Evolutionary conservation across 306 rosid species (phyloP).

Genomic region (Macrotyloma uniflorum): DNA sequence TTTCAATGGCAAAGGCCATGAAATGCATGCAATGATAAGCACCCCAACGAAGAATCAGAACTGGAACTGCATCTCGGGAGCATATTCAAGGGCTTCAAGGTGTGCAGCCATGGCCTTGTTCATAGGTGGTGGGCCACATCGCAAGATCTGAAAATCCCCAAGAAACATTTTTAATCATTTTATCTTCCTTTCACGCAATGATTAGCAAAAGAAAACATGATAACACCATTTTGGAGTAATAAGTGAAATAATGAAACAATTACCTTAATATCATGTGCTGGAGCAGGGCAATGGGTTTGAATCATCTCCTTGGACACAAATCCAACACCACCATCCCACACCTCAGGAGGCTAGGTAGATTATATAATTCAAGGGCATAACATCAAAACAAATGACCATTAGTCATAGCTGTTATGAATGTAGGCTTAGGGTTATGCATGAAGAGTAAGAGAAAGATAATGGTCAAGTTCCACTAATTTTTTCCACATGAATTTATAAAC

Average conservation of each 20-base stretch:
- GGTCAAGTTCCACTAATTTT: constrained; percentile 5
- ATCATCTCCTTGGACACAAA: constrained; percentile 92
- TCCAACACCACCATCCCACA: constrained; percentile 91
- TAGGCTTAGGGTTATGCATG: not conserved
- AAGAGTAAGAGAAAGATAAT: not conserved
- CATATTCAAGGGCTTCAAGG: constrained; percentile 74
- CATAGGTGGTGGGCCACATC: constrained; percentile 99
- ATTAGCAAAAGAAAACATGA: not conserved
- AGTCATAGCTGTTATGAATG: not conserved
- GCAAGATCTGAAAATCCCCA: constrained; percentile 61
- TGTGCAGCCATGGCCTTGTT: constrained; percentile 94
- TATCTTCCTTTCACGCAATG: constrained; percentile 6
- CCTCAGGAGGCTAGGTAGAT: constrained; percentile 82
- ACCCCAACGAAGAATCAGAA: constrained; percentile 58
- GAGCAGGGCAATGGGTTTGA: constrained; percentile 82
- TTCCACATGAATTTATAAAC: not conserved
- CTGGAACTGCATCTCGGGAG: constrained; percentile 86
- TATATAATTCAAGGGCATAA: constrained; percentile 23
- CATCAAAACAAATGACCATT: constrained; percentile 11
- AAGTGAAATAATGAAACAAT: not conserved
- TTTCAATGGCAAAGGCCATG: constrained; percentile 21
- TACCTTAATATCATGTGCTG: constrained; percentile 78
- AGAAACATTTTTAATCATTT: not conserved
- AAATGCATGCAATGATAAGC: constrained; percentile 31
- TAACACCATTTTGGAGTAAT: not conserved